Percentiles rank a stretch among this genome's conserved stretches.
Evolutionary conservation across 2,329 filamentous ascomycete species (phyloP).

Genomic region (Pseudocercospora ulei): DNA sequence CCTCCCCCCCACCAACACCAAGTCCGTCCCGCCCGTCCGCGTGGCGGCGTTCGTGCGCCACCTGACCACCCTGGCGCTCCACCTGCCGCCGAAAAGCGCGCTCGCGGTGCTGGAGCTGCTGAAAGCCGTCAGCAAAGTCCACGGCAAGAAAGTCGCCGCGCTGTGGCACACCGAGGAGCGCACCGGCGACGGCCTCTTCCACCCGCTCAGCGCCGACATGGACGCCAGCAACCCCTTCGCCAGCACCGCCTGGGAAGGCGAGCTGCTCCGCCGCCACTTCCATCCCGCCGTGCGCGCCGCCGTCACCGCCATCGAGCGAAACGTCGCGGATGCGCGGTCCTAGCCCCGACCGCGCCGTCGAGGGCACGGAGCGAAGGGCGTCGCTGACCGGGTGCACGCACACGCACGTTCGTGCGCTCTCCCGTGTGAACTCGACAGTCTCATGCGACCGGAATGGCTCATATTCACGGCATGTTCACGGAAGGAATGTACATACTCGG

Average conservation of each 20-base stretch:
- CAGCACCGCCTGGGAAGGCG: slow-evolving; percentile 85
- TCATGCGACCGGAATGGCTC: too few species aligned
- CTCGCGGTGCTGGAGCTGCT: slow-evolving; percentile 71
- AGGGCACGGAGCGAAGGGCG: too few species aligned
- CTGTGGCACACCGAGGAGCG: slow-evolving; percentile 93
- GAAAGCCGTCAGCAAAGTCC: slow-evolving; percentile 66
- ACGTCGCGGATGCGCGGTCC: slow-evolving; percentile 25
- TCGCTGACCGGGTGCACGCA: too few species aligned
- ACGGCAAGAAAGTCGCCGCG: slow-evolving; percentile 70
- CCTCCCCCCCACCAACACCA: slow-evolving; percentile 61
- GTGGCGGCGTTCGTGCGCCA: slow-evolving; percentile 92
- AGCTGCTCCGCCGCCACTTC: slow-evolving; percentile 74
- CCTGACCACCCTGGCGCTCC: slow-evolving; percentile 68
- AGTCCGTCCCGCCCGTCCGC: slow-evolving; percentile 67
- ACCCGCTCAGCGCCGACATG: slow-evolving; percentile 60
- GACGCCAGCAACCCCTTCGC: slow-evolving; percentile 87
- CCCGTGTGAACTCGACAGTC: too few species aligned
- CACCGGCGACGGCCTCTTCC: slow-evolving; percentile 79
- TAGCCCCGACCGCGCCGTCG: too few species aligned
- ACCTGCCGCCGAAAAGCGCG: slow-evolving; percentile 81
- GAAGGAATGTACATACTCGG: too few species aligned
- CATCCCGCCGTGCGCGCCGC: slow-evolving; percentile 73
- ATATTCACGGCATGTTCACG: too few species aligned
- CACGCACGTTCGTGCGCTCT: too few species aligned
- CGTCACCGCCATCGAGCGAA: slow-evolving; percentile 27